Conservation (phyloP, 164 flowering plant genomes). For the Vitis amurensis region DNA sequence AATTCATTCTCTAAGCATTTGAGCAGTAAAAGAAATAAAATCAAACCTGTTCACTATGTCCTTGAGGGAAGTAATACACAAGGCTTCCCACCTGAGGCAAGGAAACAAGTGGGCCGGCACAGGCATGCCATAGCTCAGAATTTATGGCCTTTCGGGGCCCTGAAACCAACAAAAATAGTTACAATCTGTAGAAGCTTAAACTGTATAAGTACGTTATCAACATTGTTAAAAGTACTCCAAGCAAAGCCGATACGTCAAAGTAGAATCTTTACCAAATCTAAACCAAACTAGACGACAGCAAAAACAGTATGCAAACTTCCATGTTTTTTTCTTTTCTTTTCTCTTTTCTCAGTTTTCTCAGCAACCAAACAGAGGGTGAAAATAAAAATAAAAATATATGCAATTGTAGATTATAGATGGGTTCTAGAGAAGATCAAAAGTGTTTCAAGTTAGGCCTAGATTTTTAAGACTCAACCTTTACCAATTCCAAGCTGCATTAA, state of each 20-base stretch:
- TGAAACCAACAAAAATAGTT: conserved; percentile 21
- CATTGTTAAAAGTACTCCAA: no score
- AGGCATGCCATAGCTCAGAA: conserved; percentile 98
- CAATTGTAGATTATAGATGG: background rate
- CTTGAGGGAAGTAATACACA: conserved; percentile 94
- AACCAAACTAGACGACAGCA: no score
- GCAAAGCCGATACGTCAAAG: no score
- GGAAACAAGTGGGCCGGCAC: conserved; percentile 95
- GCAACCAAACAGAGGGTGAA: conserved; percentile 4
- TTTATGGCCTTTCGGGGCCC: conserved; percentile 62
- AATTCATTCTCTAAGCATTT: background rate
- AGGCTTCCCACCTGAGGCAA: conserved; percentile 93
- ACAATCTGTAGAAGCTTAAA: background rate
- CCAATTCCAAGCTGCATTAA: background rate
- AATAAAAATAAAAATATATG: background rate
- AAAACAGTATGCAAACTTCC: no score
- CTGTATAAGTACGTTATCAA: background rate
- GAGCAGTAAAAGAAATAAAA: conserved; percentile 3
- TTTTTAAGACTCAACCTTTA: conserved; percentile 3
- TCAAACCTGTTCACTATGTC: conserved; percentile 96
- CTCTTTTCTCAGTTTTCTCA: background rate
- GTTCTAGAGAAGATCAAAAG: background rate
- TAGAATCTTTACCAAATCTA: no score
- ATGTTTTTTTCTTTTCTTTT: no score
- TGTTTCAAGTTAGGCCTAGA: background rate